Base-by-base conservation (phyloP, 2,329 filamentous ascomycete genomes). In the Neocucurbitaria cava region DNA sequence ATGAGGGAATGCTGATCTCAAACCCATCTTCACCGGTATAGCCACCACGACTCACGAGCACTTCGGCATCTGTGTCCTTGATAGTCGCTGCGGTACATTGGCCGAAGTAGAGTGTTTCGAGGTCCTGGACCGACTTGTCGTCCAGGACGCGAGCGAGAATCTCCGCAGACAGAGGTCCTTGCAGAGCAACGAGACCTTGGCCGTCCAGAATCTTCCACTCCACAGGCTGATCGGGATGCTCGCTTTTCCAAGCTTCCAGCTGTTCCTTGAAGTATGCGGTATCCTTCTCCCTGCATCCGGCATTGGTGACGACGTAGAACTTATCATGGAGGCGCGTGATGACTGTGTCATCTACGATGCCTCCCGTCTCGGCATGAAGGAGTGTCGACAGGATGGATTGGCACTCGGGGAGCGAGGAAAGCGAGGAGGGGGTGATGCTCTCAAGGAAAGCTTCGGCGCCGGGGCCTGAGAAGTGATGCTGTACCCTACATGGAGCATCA, bases 1-100 rank as follows among this genome's bases (percentile, higher is more conserved):
- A 82, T 0, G 85, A 83, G 1, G 89, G 86, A 67, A 97, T 90
- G 36, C 91, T 95, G 70, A 99, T 91, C 80, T 99, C 95, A 78
- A 99, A 99, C 38, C 95, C 95, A 76, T 99, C 95, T 80, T 99
- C 95, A 56, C 95, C 95, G 0, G 95, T 99, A 81, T 99, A 99
- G 4, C 95, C 95, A 42, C 90, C 95, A 56, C 95, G 87, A 72
- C 88, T 93, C 71, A 97, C 87, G 46, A 97, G 83, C 43, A 95
- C 72, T 62, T 70, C 56, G 7, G 78, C 78, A 33, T 82, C 83
- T 40, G 83, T 84, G 33, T 82, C 77, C 11, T 82, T 85, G 48
- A 97, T 78, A 59, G 85, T 83, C 18, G 89, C 84, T 69, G 84
- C 86, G 48, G 84, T 83, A 53, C 87, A 88, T 65, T 88, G 86